Conservation (phyloP, 768 basidiomycete species). For the Rhodotorula kratochvilovae region DNA sequence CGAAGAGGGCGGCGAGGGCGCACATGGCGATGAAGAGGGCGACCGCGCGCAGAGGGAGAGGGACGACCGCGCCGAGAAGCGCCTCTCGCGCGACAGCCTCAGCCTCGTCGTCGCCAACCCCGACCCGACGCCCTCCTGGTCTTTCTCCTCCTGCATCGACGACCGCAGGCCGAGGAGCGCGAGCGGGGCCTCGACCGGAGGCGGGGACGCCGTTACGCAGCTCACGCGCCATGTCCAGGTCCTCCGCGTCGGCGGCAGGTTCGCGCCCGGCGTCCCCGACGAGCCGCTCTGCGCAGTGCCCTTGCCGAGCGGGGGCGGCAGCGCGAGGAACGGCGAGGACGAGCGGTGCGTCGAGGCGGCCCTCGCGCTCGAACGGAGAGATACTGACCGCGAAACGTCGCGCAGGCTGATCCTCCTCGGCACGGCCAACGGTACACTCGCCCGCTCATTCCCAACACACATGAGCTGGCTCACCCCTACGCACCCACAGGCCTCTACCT, state of each 20-base stretch:
- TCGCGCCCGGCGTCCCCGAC: constrained; percentile 9
- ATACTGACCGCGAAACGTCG: background rate
- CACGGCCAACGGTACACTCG: background rate
- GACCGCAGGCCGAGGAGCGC: no score
- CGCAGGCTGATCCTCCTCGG: constrained; percentile 30
- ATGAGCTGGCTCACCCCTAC: background rate
- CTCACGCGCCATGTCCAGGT: constrained; percentile 5
- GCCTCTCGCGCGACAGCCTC: no score
- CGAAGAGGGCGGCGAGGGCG: no score
- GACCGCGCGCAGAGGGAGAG: no score
- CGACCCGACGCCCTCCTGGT: no score
- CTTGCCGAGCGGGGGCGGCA: no score
- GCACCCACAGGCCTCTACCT: constrained; percentile 13
- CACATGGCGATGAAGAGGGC: no score
- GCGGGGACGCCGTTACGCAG: background rate
- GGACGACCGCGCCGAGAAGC: no score
- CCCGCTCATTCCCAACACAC: background rate
- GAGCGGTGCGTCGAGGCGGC: constrained; percentile 2
- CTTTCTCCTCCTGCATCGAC: no score
- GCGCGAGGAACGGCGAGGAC: background rate
- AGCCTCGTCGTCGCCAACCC: no score
- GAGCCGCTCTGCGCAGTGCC: constrained; percentile 13
- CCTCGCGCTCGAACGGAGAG: background rate
- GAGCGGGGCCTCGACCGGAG: no score
- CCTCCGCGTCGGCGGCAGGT: constrained; percentile 17